Evolutionary conservation across 495 filamentous ascomycete genomes (phyloP).

Genomic region (Hyaloscypha bicolor): DNA sequence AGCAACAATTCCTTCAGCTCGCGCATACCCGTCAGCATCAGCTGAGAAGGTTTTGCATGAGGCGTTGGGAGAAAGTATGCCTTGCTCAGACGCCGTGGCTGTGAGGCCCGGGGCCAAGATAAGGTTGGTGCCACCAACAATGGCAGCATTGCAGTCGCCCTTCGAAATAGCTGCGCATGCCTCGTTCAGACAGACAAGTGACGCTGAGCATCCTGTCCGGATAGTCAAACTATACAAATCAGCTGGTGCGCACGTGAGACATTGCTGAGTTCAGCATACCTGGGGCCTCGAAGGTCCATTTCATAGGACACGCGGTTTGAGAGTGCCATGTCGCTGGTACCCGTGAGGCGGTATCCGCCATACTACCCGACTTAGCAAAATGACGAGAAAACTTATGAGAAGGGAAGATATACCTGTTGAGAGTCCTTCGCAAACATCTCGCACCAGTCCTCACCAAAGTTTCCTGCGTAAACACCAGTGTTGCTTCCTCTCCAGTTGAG

Average conservation of each 20-base stretch:
- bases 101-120: slow-evolving; percentile 15
- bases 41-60: slow-evolving; percentile 49
- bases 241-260: slow-evolving; percentile 31
- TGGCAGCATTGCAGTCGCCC: slow-evolving; percentile 41
- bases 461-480: slow-evolving; percentile 34
- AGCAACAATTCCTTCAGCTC: slow-evolving; percentile 62
- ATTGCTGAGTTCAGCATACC: slow-evolving; percentile 39
- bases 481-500: slow-evolving; percentile 27
- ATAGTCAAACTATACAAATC: slow-evolving; percentile 37
- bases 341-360: slow-evolving; percentile 32
- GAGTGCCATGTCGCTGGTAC: slow-evolving; percentile 51
- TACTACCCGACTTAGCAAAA: slow-evolving; percentile 5
- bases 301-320: slow-evolving; percentile 63
- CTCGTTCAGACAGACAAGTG: slow-evolving; percentile 34
- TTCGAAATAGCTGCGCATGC: slow-evolving; percentile 10
- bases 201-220: slow-evolving; percentile 26
- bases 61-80: slow-evolving; percentile 41
- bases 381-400: too few species aligned
- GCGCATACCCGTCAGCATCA: slow-evolving; percentile 63
- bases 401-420: slow-evolving; percentile 16
- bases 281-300: slow-evolving; percentile 55
- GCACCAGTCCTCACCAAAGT: slow-evolving; percentile 28
- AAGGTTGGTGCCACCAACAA: slow-evolving; percentile 38
- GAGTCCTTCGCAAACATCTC: slow-evolving; percentile 38
- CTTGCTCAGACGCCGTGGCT: slow-evolving; percentile 35